Evolutionary conservation across 2,329 filamentous ascomycete species (phyloP).

Genomic region (Xylariaceae sp.): DNA sequence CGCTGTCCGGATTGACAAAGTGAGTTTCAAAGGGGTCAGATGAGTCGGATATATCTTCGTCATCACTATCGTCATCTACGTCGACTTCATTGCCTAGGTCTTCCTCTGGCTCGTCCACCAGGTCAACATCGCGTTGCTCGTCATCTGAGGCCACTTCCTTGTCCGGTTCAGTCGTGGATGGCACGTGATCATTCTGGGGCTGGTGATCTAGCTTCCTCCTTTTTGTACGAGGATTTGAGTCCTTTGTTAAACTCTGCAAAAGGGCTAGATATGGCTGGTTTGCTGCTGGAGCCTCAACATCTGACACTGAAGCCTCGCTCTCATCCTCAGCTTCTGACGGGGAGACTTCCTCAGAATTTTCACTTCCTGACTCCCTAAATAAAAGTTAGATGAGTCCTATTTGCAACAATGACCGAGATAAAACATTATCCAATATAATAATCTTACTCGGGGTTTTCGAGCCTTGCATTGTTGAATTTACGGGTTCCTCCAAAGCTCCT

Average conservation of each 20-base stretch:
- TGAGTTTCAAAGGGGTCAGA: conserved; percentile 81
- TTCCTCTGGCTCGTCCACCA: conserved; percentile 57
- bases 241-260: conserved; percentile 61
- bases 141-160: conserved; percentile 41
- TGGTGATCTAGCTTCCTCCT: conserved; percentile 60
- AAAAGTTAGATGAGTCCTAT: conserved; percentile 27
- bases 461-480: conserved; percentile 53
- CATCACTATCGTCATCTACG: conserved; percentile 53
- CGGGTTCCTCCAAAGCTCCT: conserved; percentile 40
- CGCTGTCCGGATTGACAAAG: conserved; percentile 72
- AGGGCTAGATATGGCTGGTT: conserved; percentile 62
- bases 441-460: conserved; percentile 54
- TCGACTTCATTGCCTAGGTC: conserved; percentile 46
- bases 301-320: conserved; percentile 54
- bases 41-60: conserved; percentile 54
- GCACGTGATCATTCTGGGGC: conserved; percentile 27
- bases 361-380: conserved; percentile 41
- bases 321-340: conserved; percentile 50
- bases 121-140: conserved; percentile 48
- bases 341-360: conserved; percentile 45
- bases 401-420: too few relatives aligned
- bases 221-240: conserved; percentile 55
- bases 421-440: too few relatives aligned
- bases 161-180: conserved; percentile 31
- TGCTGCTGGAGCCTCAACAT: conserved; percentile 46